Evolutionary conservation across 2,329 filamentous ascomycete species (phyloP), one percentile per base, ranked within the genome.

Genomic region (Colletotrichum theobromicola): DNA sequence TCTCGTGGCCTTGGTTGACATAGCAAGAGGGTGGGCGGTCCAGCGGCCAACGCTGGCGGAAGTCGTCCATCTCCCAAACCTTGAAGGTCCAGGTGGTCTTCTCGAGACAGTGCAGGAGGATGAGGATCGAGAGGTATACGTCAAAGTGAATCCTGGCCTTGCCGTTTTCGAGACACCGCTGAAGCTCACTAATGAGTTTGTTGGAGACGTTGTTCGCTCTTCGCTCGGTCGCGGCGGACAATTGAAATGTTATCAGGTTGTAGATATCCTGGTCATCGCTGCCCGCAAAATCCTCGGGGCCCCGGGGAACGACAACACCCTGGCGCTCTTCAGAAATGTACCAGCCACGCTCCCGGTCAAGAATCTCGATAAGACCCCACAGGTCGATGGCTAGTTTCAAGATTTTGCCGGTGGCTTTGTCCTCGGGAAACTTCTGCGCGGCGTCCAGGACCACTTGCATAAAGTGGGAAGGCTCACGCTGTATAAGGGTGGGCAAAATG

Each of bases 61-160:
- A 86, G 64, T 89, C 88, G 70, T 90, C 88, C 79, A 93, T 90
- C 77, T 93, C 91, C 91, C 91, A 93, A 3, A 90, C 91, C 76
- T 92, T 92, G 83, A 93, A 93, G 1, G 90, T 89, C 92, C 91
- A 93, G 0, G 91, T 93, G 0, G 90, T 91, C 83, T 93, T 93
- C 79, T 93, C 92, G 16, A 93, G 86, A 77, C 90, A 92, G 79
- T 92, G 92, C 62, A 93, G 87, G 75, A 93, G 89, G 68, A 93
- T 89, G 70, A 93, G 81, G 4, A 90, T 88, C 4, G 91, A 88
- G 26, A 93, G 87, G 78, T 91, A 93, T 82, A 92, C 89, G 77
- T 88, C 88, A 78, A 92, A 92, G 35, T 88, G 89, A 67, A 91
- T 87, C 77, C 88, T 90, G 70, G 87, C 87, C 78, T 91, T 91